Conservation (phyloP, 345 rosid genomes). For the Streptanthus diversifolius region DNA sequence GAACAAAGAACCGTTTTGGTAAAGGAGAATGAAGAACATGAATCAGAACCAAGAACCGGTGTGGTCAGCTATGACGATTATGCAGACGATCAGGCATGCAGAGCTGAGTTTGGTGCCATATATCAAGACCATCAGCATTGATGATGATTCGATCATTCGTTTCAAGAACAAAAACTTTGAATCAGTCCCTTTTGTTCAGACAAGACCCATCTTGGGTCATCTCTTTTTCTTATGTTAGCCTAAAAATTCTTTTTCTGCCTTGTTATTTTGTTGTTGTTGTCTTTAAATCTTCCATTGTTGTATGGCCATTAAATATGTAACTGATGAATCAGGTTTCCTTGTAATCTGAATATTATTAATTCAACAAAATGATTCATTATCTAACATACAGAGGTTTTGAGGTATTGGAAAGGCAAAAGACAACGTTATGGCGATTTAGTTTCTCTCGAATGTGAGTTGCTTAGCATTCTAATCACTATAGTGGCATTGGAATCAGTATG, state of each 20-base stretch:
- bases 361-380: too few species aligned
- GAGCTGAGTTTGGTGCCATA: conserved; percentile 88
- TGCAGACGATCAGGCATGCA: conserved; percentile 85
- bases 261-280: not conserved
- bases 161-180: not conserved
- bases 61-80: conserved; percentile 24
- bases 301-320: not conserved
- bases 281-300: conserved; percentile 10
- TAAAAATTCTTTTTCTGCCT: not conserved
- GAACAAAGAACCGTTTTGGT: conserved; percentile 13
- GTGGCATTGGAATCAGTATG: too few species aligned
- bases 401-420: too few species aligned
- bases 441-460: too few species aligned
- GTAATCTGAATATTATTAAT: too few species aligned
- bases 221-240: not conserved
- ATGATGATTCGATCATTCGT: not conserved
- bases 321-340: not conserved
- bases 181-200: not conserved
- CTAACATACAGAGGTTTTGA: too few species aligned
- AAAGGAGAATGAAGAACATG: not conserved
- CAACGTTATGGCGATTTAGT: too few species aligned
- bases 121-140: conserved; percentile 61
- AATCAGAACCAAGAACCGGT: conserved; percentile 12
- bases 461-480: too few species aligned
- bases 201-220: conserved; percentile 28